Evolutionary conservation across 352 stramenopile genomes (phyloP), one percentile per base, ranked within the genome.

Genomic region (Pythium coloratum): DNA sequence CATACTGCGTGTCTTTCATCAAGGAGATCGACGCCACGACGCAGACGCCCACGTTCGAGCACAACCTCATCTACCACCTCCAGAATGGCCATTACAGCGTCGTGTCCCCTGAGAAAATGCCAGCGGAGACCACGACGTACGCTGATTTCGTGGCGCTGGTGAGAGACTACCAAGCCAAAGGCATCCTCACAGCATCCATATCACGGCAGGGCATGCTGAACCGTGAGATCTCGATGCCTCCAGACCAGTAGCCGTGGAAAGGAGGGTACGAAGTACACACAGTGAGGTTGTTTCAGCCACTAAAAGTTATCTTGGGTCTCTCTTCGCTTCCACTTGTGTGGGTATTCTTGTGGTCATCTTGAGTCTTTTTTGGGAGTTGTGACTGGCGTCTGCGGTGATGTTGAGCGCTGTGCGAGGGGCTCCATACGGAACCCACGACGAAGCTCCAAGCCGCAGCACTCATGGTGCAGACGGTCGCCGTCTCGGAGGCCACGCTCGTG

Each of bases 391-490:
- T 38, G 42, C 42, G 24, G 42, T 50, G 42, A 46, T 46, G 38
- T 46, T 6, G 38, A 18, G 38, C 13, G n/a, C 16, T 50, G 16
- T 50, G 42, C 42, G 42, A 8, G 42, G 42, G 42, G 42, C 18
- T 26, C 42, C 42, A 50, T 16, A 50, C 42, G 16, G 18, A 12
- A 32, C 28, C 24, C 26, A 38, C 28, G 57, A 55, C 40, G 20
- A 24, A 24, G 24, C 18, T 33, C 46, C 34, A 6, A 24, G 36
- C 24, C n/a, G 12, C 16, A 61, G 10, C 26, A 85, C 42, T 50
- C 42, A 50, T 86, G 78, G 81, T 85, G 65, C 77, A 88, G 58
- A 85, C 76, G 32, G 73, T 88, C 67, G 62, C 70, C 12, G 76
- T 88, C 68, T 79, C 78, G 62, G 82, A 88, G 67, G 75, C 73